These are phyloP conservation scores for Pyrenula massariospora DNA, from an alignment of 495 filamentous ascomycete genomes.

Conservation along the genomic window DNA sequence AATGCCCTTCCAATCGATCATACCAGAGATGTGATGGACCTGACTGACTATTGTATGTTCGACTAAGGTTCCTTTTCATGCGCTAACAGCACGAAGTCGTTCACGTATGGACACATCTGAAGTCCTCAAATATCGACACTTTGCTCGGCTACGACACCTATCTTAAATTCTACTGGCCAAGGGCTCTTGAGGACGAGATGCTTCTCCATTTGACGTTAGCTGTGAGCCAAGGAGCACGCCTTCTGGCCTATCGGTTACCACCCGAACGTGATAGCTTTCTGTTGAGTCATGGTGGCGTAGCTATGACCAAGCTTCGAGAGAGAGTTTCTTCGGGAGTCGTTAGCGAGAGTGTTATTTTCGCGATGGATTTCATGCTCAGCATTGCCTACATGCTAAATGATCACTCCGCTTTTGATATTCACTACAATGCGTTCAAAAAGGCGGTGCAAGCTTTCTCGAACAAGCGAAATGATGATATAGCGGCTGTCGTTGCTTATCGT, in stretches of 20 bases:
- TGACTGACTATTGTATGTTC: background rate
- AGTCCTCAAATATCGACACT: background rate
- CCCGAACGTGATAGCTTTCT: background rate
- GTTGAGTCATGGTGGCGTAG: background rate
- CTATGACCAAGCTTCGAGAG: background rate
- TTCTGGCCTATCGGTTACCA: background rate
- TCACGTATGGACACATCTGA: background rate
- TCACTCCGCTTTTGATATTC: background rate
- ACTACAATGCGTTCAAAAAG: background rate
- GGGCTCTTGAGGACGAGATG: background rate
- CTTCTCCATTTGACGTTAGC: background rate
- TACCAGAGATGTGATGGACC: background rate
- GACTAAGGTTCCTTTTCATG: background rate
- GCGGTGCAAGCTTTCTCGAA: background rate
- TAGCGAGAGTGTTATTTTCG: background rate
- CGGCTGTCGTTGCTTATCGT: background rate
- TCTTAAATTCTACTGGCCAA: background rate
- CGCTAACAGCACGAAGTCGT: background rate
- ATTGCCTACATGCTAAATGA: background rate
- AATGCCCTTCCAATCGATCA: background rate
- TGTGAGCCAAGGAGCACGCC: background rate
- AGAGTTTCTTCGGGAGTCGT: background rate
- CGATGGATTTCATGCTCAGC: background rate
- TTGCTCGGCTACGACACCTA: background rate
- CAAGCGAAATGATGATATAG: background rate